Evolutionary conservation across 2,329 filamentous ascomycete genomes (phyloP), one percentile per base, ranked within the genome.

Genomic region (Alternaria sp.): DNA sequence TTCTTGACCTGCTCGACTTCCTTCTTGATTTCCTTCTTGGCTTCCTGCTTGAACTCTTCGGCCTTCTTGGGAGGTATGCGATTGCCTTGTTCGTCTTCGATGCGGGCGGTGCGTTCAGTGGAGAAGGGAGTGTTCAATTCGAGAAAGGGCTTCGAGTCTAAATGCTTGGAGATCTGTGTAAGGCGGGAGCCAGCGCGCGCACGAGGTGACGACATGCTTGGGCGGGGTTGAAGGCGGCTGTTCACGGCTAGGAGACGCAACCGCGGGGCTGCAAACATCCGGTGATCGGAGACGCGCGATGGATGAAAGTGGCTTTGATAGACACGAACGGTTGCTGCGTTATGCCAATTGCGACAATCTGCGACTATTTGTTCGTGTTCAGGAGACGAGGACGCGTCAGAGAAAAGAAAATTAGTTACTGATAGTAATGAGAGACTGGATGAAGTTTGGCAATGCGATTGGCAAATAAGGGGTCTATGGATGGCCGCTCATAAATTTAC

Each of bases 121-220:
- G 86, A 88, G 79, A 87, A 90, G 59, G 87, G 87, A 23, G 88
- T 89, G 79, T 89, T 89, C 60, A 89, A 79, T 64, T 87, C 85
- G 66, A 88, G 83, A 74, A 86, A 81, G 62, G 86, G 82, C 69
- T 83, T 83, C 70, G 84, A 80, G 73, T 86, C 84, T 68, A 90
- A 82, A 74, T 90, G 88, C 78, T 86, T 85, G 69, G 86, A 86
- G 77, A 90, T 86, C 78, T 89, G 85, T 78, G 83, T 84, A 68
- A 89, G 80, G 60, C 87, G 85, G 75, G 84, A 81, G 73, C 76
- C 81, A 69, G 81, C 81, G 74, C 76, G 76, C 23, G 49, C 47
- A 54, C 49, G 59, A 52, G 59, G 59, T 75, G 77, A 74, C 69
- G 75, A 63, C 74, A 73, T 74, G 57, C 66, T 71, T 57, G 46